These are phyloP conservation scores for Hericium alpestre DNA, from an alignment of 768 basidiomycete genomes.

Conservation along the genomic window DNA sequence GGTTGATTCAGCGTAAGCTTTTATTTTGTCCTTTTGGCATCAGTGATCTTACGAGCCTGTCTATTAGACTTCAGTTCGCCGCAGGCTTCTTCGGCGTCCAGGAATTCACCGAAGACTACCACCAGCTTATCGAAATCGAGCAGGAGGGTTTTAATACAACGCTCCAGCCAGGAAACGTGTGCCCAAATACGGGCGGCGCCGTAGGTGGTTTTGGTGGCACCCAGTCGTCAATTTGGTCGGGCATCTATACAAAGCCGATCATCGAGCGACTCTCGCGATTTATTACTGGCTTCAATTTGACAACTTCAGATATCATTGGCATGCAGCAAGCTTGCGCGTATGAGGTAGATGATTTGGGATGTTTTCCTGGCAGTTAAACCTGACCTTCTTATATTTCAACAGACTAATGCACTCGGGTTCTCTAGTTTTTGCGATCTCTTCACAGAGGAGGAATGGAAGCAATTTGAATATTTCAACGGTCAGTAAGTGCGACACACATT, in stretches of 20 bases:
- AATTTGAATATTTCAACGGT: constrained; percentile 23
- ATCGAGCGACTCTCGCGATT: constrained; percentile 22
- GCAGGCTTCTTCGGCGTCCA: constrained; percentile 39
- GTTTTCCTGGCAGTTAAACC: constrained; percentile 26
- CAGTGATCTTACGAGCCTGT: constrained; percentile 2
- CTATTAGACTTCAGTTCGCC: constrained; percentile 32
- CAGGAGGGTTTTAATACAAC: constrained; percentile 35
- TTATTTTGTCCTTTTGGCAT: background rate
- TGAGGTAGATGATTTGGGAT: constrained; percentile 24
- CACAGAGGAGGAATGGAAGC: constrained; percentile 41
- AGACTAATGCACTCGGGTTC: constrained; percentile 40
- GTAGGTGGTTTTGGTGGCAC: constrained; percentile 14
- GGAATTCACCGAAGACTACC: constrained; percentile 30
- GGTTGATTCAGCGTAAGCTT: constrained; percentile 21
- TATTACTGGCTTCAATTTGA: constrained; percentile 23
- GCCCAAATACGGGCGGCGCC: constrained; percentile 20
- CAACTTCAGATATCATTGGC: constrained; percentile 17
- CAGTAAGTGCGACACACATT: background rate
- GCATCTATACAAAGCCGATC: constrained; percentile 28
- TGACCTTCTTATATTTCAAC: background rate
- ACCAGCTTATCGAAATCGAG: constrained; percentile 38
- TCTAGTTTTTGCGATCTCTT: constrained; percentile 40
- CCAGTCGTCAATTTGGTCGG: constrained; percentile 25
- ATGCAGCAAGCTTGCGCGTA: constrained; percentile 31
- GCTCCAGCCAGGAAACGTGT: constrained; percentile 29